These are phyloP conservation scores for Deinandra increscens DNA, from an alignment of 129 eudicot genomes.

Conservation along the genomic window DNA sequence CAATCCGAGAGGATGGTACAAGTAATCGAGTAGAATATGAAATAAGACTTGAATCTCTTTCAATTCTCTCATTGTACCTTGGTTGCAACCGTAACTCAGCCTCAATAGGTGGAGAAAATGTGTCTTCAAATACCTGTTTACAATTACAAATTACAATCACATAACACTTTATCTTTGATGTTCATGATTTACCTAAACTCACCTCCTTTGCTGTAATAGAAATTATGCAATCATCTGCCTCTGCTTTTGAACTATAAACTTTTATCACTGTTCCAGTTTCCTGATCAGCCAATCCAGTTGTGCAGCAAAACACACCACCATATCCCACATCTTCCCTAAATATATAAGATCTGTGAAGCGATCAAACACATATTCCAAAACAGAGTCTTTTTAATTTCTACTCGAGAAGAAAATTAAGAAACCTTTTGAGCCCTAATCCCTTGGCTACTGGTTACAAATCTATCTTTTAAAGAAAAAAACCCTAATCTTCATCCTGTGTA, in stretches of 20 bases:
- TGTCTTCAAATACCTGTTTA: constrained; percentile 75
- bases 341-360: constrained; percentile 56
- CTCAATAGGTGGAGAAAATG: constrained; percentile 79
- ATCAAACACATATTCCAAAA: neutral
- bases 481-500: too few species aligned
- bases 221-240: constrained; percentile 83
- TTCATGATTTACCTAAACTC: neutral
- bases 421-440: too few species aligned
- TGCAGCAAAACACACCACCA: constrained; percentile 95
- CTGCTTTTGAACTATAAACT: constrained; percentile 81
- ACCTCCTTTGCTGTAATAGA: constrained; percentile 87
- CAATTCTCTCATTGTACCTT: constrained; percentile 92
- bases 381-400: too few species aligned
- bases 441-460: too few species aligned
- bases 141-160: constrained; percentile 2
- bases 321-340: constrained; percentile 95
- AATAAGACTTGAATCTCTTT: constrained; percentile 81
- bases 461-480: too few species aligned
- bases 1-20: constrained; percentile 83
- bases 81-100: constrained; percentile 95
- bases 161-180: neutral
- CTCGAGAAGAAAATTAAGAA: too few species aligned
- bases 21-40: constrained; percentile 83
- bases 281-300: constrained; percentile 84
- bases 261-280: constrained; percentile 81